Evolutionary conservation across 495 filamentous ascomycete genomes (phyloP).

Genomic region (Astrothelium macrocarpum): DNA sequence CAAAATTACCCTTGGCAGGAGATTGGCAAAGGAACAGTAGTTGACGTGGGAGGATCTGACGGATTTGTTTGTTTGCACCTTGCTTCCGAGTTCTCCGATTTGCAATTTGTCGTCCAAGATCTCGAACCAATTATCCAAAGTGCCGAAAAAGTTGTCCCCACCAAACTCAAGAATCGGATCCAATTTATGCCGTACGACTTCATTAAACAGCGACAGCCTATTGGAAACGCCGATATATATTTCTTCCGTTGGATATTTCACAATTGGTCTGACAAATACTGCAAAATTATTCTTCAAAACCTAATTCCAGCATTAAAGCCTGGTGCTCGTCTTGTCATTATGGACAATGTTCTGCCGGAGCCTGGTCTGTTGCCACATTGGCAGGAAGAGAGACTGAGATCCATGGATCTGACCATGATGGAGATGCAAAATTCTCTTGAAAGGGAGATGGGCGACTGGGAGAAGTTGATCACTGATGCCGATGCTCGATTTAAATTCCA

Average conservation of each 20-base stretch:
- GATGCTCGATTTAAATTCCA: too few species aligned
- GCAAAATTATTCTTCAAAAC: slow-evolving; percentile 16
- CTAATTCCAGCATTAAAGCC: too few species aligned
- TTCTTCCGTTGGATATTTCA: slow-evolving; percentile 27
- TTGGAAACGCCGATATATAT: slow-evolving; percentile 31
- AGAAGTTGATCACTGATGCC: too few species aligned
- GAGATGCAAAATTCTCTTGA: too few species aligned
- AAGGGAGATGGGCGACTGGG: too few species aligned
- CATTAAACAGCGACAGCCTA: slow-evolving; percentile 36
- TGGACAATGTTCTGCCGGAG: too few species aligned
- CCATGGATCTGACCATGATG: too few species aligned
- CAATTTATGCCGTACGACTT: slow-evolving; percentile 36
- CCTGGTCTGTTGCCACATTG: too few species aligned
- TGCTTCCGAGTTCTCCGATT: not conserved
- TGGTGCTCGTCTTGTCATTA: too few species aligned
- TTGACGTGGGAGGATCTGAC: slow-evolving; percentile 12
- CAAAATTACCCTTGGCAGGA: slow-evolving; percentile 1
- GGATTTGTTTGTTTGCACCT: not conserved
- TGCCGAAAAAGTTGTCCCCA: not conserved
- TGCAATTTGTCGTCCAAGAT: slow-evolving; percentile 12
- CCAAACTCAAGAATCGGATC: slow-evolving; percentile 7
- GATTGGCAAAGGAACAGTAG: slow-evolving; percentile 5
- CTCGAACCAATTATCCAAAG: not conserved
- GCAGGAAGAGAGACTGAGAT: too few species aligned
- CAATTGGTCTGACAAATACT: slow-evolving; percentile 45